A percentile compares a stretch with the other conserved stretches of the same genome.
Evolutionary conservation across 164 flowering plant species (phyloP).

Genomic region (Aristolochia fimbriata): DNA sequence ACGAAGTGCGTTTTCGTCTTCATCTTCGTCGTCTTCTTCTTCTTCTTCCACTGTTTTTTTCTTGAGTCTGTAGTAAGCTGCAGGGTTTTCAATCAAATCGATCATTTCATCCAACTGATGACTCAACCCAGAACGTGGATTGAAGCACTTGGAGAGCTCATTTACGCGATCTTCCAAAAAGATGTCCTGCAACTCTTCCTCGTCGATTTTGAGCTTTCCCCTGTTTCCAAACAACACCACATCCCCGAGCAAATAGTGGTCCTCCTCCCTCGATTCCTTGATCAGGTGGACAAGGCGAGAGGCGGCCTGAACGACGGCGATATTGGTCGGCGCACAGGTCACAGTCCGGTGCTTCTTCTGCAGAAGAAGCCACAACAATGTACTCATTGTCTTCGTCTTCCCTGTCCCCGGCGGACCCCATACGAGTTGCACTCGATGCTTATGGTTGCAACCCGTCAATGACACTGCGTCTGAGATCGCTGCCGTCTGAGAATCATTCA

Average conservation of each 20-base stretch:
- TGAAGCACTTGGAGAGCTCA: conserved; percentile 35
- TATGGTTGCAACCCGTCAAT: conserved; percentile 20
- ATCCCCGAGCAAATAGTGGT: too few species aligned
- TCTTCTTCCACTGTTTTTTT: too few species aligned
- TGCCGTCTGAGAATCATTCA: conserved; percentile 50
- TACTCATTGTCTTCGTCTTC: conserved; percentile 50
- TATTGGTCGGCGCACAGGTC: conserved; percentile 67
- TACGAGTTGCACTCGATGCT: too few species aligned
- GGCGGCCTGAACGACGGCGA: conserved; percentile 49
- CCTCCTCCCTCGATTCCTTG: too few species aligned
- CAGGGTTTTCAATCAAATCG: conserved; percentile 39
- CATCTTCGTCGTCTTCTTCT: too few species aligned
- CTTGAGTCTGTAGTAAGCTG: conserved; percentile 20
- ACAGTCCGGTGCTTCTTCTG: conserved; percentile 33
- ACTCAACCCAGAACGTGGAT: conserved; percentile 38
- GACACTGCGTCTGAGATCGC: conserved; percentile 32
- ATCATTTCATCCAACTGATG: conserved; percentile 26
- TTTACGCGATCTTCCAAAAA: conserved; percentile 40
- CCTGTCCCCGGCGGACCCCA: conserved; percentile 94
- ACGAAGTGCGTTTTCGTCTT: conserved; percentile 30
- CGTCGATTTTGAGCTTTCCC: conserved; percentile 29
- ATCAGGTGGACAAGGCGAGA: conserved; percentile 28
- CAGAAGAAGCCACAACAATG: conserved; percentile 29
- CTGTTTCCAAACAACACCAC: conserved; percentile 59
- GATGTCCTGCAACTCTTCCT: conserved; percentile 35